Base-by-base conservation (phyloP, 208 protist species). In the Crithidia mellificae region DNA sequence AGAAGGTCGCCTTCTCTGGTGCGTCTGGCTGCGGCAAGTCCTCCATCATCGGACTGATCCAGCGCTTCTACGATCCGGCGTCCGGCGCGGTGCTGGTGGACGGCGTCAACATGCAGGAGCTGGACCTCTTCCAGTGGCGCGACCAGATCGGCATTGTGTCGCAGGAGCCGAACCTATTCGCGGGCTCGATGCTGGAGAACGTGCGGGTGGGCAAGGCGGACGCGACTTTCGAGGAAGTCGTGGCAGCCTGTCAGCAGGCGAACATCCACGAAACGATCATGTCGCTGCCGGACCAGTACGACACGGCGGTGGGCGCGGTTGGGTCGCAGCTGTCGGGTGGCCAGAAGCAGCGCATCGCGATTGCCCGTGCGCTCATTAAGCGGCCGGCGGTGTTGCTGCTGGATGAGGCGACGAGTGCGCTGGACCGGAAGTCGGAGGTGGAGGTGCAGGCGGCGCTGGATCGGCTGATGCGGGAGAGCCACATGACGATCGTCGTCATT, bases 331-430 rank as follows among this genome's bases (percentile, higher is more conserved):
- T 97, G 14, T 89, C 77, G 15, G 50, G 90, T n/a, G 92, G 92
- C n/a, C 92, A 97, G 80, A 93, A 90, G 71, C 92, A 97, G 78
- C 84, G 90, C 32, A 80, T 97, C 20, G 88, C 89, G 29, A 93
- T 97, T 63, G 88, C 89, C 1, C 81, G 92, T 46, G 85, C 83
- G 36, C 67, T 97, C 2, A 72, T 97, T 27, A 86, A 86, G 70
- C 51, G 81, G 19, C 87, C 92, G 9, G 62, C 81, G 39, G 63
- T 97, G 30, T 69, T 97, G 39, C 71, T 95, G 27, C 81, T 97
- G 25, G 92, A 97, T 66, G 92, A 97, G 74, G 90, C 88, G 43
- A 97, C 92, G 22, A 88, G 75, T 27, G 90, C 92, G 47, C 82
- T 98, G 11, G 94, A 97, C 66, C 69, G 80, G 27, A 84, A 90